Evolutionary conservation across 441 rosid genomes (phyloP), one percentile per base, ranked within the genome.

Genomic region (Corymbia calophylla): DNA sequence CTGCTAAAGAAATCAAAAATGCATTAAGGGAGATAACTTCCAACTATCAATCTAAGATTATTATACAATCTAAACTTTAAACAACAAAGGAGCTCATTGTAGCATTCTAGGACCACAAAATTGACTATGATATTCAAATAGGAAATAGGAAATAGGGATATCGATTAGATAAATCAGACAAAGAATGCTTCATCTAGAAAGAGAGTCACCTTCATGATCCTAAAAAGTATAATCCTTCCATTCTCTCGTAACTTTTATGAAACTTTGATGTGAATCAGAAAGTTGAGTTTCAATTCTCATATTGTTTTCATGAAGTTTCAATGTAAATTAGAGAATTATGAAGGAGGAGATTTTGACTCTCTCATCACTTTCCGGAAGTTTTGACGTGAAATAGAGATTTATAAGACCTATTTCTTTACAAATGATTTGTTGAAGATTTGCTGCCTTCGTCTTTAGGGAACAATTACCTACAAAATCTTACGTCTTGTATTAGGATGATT

Each of bases 321-420:
- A 23, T 9, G 62, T 0, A 1, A 1, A 56, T 13, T 56, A 23
- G 62, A 56, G 25, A 56, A 13, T 56, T 9, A 1, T 0, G 13
- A 56, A 56, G 25, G 29, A 23, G 13, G 62, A 29, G 25, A 9
- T 56, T 56, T 56, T 56, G 29, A 23, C 25, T 9, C 13, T 23
- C 29, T 56, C 9, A 23, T 27, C 23, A 9, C 23, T 56, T 23
- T 56, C 62, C 0, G 4, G 29, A 56, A 56, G 62, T 8, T n/a
- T 64, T 4, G n/a, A 64, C 19, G 10, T 64, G 70, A 56, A 56
- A 5, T 1, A 2, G 35, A 64, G 70, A 64, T 29, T 64, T 15
- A 35, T 6, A 73, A 73, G 16, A 44, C 49, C 7, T 73, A 21
- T 35, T 73, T 19, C 27, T 73, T 47, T 11, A 73, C 29, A 11